These are phyloP conservation scores for Parastagonospora avenae DNA, from an alignment of 2,329 filamentous ascomycete species.

Conservation along the genomic window DNA sequence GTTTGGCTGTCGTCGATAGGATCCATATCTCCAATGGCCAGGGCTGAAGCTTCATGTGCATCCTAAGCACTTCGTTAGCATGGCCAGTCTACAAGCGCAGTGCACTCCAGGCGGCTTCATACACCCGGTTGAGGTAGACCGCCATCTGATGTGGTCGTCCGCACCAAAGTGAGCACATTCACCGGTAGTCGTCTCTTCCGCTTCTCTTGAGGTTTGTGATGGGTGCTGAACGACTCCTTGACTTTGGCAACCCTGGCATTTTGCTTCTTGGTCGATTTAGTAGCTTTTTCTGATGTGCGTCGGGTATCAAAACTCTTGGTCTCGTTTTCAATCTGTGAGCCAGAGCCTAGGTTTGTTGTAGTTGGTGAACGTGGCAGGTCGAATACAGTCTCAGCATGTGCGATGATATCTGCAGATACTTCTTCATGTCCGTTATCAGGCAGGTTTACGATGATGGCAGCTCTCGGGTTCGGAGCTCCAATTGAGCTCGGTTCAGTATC, in stretches of 20 bases:
- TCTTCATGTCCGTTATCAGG: no score
- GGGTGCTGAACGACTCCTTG: no score
- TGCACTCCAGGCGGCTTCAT: constrained; percentile 9
- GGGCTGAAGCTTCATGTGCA: constrained; percentile 2
- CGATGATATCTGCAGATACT: no score
- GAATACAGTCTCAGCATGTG: no score
- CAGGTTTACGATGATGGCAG: no score
- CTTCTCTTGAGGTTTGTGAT: constrained; percentile 3
- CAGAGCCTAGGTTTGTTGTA: no score
- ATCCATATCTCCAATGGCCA: constrained; percentile 19
- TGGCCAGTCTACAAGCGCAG: background rate
- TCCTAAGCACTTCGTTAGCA: constrained; percentile 15
- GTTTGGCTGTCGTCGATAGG: constrained; percentile 35
- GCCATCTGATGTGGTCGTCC: constrained; percentile 34
- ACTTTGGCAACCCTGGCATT: no score
- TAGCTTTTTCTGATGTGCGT: background rate
- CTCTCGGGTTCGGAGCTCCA: no score
- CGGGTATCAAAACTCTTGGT: background rate
- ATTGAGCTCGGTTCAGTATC: no score
- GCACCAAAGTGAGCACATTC: constrained; percentile 32
- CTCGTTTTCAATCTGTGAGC: background rate
- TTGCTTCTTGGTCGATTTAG: background rate
- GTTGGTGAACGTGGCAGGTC: no score
- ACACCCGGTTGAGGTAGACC: constrained; percentile 30
- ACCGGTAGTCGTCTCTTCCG: constrained; percentile 29